These are phyloP conservation scores for Cryphonectria naterciae DNA, from an alignment of 2,329 filamentous ascomycete species.

Conservation along the genomic window DNA sequence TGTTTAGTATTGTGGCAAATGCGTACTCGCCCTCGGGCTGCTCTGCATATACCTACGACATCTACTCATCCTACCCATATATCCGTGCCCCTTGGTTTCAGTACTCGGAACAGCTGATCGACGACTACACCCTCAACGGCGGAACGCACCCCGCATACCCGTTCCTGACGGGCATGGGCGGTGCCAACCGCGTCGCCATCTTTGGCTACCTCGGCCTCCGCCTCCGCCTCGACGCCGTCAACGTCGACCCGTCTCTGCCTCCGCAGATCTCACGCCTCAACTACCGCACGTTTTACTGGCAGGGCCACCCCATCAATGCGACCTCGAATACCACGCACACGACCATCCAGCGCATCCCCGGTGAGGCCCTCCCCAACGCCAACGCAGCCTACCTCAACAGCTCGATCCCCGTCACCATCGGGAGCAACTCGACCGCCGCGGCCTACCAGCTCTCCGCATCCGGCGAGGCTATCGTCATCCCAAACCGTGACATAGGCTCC, in stretches of 20 bases:
- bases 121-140: constrained; percentile 26
- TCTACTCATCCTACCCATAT: constrained; percentile 23
- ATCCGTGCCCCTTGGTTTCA: constrained; percentile 27
- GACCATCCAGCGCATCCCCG: constrained; percentile 28
- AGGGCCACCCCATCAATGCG: constrained; percentile 26
- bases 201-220: constrained; percentile 26
- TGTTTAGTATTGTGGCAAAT: constrained; percentile 28
- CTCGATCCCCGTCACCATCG: constrained; percentile 63
- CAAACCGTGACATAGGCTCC: constrained; percentile 61
- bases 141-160: constrained; percentile 27
- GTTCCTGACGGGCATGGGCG: constrained; percentile 25
- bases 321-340: constrained; percentile 38
- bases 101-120: constrained; percentile 28
- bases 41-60: constrained; percentile 24
- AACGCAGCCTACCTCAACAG: constrained; percentile 56
- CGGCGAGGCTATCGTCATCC: constrained; percentile 53
- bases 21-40: constrained; percentile 26
- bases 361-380: constrained; percentile 50
- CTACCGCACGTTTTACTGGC: constrained; percentile 29
- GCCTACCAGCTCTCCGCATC: constrained; percentile 51
- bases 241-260: constrained; percentile 24
- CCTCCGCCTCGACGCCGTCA: constrained; percentile 23
- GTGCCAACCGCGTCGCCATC: constrained; percentile 25
- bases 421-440: constrained; percentile 43
- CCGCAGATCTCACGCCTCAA: constrained; percentile 22